Conservation (phyloP, 345 rosid genomes). For the Erodium maritimum region DNA sequence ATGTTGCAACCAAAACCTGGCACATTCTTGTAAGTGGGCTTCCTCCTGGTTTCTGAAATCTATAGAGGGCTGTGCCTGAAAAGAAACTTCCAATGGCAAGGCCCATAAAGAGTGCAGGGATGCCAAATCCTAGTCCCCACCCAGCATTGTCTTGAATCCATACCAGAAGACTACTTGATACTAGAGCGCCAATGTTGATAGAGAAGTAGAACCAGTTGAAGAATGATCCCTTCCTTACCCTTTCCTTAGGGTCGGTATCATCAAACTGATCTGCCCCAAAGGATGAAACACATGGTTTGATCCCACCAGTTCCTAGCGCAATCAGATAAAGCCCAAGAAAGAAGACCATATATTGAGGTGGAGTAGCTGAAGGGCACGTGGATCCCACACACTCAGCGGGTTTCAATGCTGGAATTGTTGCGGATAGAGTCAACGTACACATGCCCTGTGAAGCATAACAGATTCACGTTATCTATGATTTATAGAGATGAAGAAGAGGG, state of each 20-base stretch:
- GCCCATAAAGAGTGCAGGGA: constrained; percentile 40
- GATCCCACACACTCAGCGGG: constrained; percentile 5
- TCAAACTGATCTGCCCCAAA: constrained; percentile 32
- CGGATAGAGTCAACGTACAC: not conserved
- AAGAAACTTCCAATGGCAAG: constrained; percentile 32
- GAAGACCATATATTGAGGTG: not conserved
- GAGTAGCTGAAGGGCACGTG: constrained; percentile 2
- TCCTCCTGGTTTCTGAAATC: constrained; percentile 38
- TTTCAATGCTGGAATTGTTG: not conserved
- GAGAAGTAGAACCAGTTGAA: no score
- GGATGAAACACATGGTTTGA: not conserved
- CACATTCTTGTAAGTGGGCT: constrained; percentile 41
- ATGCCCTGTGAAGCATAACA: no score
- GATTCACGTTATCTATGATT: no score
- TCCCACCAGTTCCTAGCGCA: not conserved
- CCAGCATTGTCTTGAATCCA: constrained; percentile 39
- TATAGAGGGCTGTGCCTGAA: constrained; percentile 31
- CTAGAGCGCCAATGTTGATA: constrained; percentile 35
- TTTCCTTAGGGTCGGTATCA: constrained; percentile 30
- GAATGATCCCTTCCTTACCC: constrained; percentile 18
- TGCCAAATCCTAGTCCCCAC: constrained; percentile 39
- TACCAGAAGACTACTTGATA: constrained; percentile 32
- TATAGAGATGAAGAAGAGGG: no score
- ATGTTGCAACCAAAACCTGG: constrained; percentile 36
- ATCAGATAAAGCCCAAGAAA: constrained; percentile 3